These are phyloP conservation scores for Artemisia tridentata DNA, from an alignment of 129 eudicot genomes.

Conservation along the genomic window DNA sequence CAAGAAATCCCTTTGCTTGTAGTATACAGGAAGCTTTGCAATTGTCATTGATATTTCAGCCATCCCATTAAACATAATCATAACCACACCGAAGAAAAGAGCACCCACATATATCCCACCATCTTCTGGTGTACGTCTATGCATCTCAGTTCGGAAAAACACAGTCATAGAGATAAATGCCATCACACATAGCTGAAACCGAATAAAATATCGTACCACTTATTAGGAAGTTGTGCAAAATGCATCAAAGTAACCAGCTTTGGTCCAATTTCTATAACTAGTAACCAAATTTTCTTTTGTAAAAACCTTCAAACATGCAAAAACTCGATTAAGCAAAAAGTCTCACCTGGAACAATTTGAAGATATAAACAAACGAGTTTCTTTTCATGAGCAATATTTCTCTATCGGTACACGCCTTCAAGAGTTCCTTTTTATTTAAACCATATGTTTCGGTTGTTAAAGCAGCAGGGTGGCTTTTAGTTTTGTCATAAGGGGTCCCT, in stretches of 20 bases:
- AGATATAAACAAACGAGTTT: constrained; percentile 52
- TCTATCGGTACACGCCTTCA: constrained; percentile 55
- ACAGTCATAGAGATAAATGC: constrained; percentile 52
- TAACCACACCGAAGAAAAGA: no score
- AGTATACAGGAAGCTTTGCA: constrained; percentile 75
- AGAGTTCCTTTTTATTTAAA: constrained; percentile 51
- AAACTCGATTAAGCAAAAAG: neutral
- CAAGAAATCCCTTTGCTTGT: constrained; percentile 74
- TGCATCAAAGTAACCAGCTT: neutral
- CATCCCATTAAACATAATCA: no score
- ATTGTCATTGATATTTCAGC: constrained; percentile 74
- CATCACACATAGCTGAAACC: constrained; percentile 27
- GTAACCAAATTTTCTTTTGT: neutral
- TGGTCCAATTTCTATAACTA: neutral
- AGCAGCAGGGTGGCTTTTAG: constrained; percentile 67
- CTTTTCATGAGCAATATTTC: constrained; percentile 67
- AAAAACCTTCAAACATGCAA: neutral
- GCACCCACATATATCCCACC: no score
- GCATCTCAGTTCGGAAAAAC: constrained; percentile 64
- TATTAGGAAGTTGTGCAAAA: neutral
- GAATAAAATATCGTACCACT: neutral
- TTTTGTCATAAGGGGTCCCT: constrained; percentile 44
- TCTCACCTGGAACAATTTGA: constrained; percentile 49
- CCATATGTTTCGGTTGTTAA: constrained; percentile 55
- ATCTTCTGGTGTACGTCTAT: no score